These are phyloP conservation scores for Yamadazyma membranifaciens DNA, from an alignment of 1,139 yeast genomes.

Conservation along the genomic window DNA sequence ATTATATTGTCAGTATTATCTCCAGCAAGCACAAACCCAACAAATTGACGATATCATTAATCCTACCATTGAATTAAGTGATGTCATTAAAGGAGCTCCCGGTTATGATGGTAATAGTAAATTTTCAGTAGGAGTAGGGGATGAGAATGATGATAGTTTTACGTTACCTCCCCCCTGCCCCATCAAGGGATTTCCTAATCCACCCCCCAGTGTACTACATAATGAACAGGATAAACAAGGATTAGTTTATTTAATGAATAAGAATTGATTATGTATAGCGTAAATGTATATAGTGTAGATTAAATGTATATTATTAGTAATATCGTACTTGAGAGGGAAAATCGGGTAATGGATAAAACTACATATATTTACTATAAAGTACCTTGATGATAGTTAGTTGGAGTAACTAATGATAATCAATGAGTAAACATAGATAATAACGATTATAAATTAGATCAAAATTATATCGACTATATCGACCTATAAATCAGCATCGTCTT, in stretches of 20 bases:
- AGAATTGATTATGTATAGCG: too few species aligned
- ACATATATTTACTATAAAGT: conserved; percentile 12
- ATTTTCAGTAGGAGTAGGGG: conserved; percentile 5
- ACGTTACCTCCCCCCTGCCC: conserved; percentile 37
- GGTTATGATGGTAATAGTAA: conserved; percentile 7
- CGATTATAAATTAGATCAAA: too few species aligned
- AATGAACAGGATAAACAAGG: conserved; percentile 12
- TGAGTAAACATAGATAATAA: background rate
- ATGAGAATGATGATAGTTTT: conserved; percentile 18
- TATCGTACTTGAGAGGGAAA: too few species aligned
- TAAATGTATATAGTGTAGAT: background rate
- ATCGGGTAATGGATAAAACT: conserved; percentile 9
- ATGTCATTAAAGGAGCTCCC: conserved; percentile 7
- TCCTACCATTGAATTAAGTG: conserved; percentile 33
- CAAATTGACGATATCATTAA: conserved; percentile 35
- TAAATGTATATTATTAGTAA: background rate
- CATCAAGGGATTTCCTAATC: conserved; percentile 28
- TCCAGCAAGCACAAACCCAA: conserved; percentile 49
- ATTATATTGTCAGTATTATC: conserved; percentile 76
- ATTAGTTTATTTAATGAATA: conserved; percentile 6
- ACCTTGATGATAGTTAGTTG: too few species aligned
- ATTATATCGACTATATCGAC: conserved; percentile 7
- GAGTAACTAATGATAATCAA: too few species aligned
- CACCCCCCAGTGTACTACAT: conserved; percentile 34
- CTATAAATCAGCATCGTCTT: conserved; percentile 98